Conservation (phyloP, 192 early-diverging fungal genomes). For the Linnemannia elongata region DNA sequence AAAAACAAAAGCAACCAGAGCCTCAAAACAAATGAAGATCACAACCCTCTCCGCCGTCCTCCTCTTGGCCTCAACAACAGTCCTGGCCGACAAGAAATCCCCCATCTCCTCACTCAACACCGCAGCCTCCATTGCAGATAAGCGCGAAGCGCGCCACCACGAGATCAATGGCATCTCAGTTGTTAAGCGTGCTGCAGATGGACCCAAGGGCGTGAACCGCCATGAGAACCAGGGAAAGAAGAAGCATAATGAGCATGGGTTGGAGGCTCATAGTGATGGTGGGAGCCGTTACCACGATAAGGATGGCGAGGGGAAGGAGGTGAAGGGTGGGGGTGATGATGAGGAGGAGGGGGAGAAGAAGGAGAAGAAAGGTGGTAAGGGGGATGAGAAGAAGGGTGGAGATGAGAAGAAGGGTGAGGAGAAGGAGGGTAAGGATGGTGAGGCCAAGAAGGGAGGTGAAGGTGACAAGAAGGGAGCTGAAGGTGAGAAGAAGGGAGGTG, state of each 20-base stretch:
- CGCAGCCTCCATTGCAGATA: background rate
- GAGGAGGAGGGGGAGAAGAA: background rate
- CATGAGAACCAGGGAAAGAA: background rate
- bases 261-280: conserved; percentile 21
- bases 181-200: background rate
- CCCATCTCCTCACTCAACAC: background rate
- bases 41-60: conserved; percentile 19
- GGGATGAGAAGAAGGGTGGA: background rate
- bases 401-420: background rate
- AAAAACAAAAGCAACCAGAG: background rate
- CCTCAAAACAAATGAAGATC: conserved; percentile 18
- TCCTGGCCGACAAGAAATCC: background rate
- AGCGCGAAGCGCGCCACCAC: background rate
- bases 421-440: background rate
- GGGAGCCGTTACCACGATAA: conserved; percentile 1
- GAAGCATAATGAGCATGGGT: conserved; percentile 15
- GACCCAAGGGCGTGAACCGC: background rate
- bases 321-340: background rate
- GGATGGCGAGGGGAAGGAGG: background rate
- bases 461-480: conserved; percentile 2
- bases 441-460: background rate
- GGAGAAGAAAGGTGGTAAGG: background rate
- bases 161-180: background rate
- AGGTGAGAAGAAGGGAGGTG: background rate
- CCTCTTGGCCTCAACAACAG: conserved; percentile 15